Evolutionary conservation across 2,329 filamentous ascomycete genomes (phyloP), one percentile per base, ranked within the genome.

Genomic region (Atkinsonella hypoxylon): DNA sequence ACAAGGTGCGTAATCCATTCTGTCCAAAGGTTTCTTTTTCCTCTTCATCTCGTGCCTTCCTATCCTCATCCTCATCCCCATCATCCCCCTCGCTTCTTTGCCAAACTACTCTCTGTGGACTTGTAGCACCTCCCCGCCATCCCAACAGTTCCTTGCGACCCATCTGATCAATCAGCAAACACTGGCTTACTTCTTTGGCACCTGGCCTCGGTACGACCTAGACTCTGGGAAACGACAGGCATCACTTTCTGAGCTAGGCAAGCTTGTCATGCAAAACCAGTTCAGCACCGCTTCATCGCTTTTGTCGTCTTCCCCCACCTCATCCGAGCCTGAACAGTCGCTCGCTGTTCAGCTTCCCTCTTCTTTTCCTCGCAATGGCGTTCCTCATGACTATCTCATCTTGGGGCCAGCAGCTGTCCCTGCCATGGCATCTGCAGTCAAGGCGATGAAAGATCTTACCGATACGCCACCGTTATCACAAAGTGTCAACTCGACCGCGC

Each of bases 401-500:
- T 20, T 51, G 31, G 39, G 58, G 54, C 61, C 60, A 41, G 60
- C 58, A 47, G 55, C 62, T 48, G 53, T 63, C 36, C 61, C 66
- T 18, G 67, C 67, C 54, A 65, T 74, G 58, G 66, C 70, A 48
- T 66, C 64, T 46, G 70, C 70, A 30, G 54, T 73, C 45, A 66
- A 65, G 54, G 67, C 64, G 54, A 65, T 74, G 55, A 69, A 71
- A 55, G 67, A 72, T 53, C 59, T 70, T 56, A 70, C 71, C 48
- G 76, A 77, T 49, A 77, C 78, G 57, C 78, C 77, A 43, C 74
- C 76, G 18, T 75, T 77, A 57, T 71, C 75, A 50, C 72, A 75
- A 54, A 81, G 78, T 61, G 70, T 78, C 52, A 72, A 73, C 15
- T 81, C 78, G 7, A 81, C 78, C 39, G 77, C 78, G 13, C 76